Evolutionary conservation across 192 early-diverging fungal species (phyloP).

Genomic region (Coemansia sp.): DNA sequence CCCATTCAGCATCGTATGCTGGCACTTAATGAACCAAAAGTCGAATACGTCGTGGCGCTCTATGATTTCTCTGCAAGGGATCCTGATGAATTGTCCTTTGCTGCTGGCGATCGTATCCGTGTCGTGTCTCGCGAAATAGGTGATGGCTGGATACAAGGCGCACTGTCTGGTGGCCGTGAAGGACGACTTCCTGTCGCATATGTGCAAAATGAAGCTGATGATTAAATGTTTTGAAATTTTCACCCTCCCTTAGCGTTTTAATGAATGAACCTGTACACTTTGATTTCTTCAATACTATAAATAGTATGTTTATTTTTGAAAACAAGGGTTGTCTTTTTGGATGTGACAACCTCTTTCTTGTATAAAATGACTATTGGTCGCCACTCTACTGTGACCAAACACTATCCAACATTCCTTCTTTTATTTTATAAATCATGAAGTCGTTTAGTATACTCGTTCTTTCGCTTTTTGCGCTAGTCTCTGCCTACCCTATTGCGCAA

Average conservation of each 20-base stretch:
- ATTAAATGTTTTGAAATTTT: neutral
- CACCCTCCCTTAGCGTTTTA: neutral
- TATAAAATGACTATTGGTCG: neutral
- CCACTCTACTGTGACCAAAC: neutral
- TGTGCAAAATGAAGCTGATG: conserved; percentile 18
- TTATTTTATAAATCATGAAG: neutral
- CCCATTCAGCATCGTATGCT: neutral
- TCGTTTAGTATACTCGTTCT: neutral
- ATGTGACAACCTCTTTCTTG: neutral
- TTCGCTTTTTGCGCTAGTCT: neutral
- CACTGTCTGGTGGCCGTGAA: conserved; percentile 5
- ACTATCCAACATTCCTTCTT: neutral
- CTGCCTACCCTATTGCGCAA: neutral
- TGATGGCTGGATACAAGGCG: conserved; percentile 37
- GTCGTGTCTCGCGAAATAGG: conserved; percentile 30
- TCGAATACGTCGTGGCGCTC: conserved; percentile 27
- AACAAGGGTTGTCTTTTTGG: neutral
- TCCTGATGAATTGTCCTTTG: conserved; percentile 33
- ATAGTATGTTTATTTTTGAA: too few relatives aligned
- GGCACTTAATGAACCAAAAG: neutral
- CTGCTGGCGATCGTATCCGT: conserved; percentile 31
- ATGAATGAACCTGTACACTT: neutral
- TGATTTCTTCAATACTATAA: neutral
- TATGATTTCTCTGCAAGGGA: conserved; percentile 38
- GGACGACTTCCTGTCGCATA: conserved; percentile 37